phyloP scores from a whole-genome alignment of 1,139 yeast species.

The Sugiyamaella xylanicola region DNA sequence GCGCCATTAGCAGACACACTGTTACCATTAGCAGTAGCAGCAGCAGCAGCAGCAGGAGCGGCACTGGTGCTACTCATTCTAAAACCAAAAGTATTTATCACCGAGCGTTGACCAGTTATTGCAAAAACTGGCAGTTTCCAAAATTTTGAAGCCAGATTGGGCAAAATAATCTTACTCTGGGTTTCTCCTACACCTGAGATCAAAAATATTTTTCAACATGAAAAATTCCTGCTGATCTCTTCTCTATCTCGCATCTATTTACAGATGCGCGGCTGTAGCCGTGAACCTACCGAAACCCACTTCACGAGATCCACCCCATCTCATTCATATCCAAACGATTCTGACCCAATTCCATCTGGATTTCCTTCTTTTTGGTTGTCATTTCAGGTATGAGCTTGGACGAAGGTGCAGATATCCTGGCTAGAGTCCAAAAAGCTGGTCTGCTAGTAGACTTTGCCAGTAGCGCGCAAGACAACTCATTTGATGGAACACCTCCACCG shows the following conservation, averaged over 20 bases:
- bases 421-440: constrained; percentile 7
- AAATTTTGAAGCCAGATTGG: constrained; percentile 14
- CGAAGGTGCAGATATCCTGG: constrained; percentile 7
- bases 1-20: not conserved
- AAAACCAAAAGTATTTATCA: not conserved
- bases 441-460: constrained; percentile 2
- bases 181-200: not conserved
- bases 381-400: constrained; percentile 11
- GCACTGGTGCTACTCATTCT: constrained; percentile 3
- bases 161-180: not conserved
- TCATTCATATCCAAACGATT: too few species aligned
- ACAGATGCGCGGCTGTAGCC: constrained; percentile 12
- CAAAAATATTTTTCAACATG: not conserved
- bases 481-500: constrained; percentile 1
- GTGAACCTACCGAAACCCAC: too few species aligned
- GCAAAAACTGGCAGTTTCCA: not conserved
- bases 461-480: not conserved
- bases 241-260: not conserved
- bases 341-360: not conserved
- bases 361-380: too few species aligned
- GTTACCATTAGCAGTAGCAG: not conserved
- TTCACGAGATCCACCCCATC: too few species aligned
- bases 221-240: constrained; percentile 15
- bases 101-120: constrained; percentile 1
- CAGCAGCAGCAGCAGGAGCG: not conserved